A percentile compares a stretch with the other conserved stretches of the same genome.
These are phyloP conservation scores for slime mould (Dictyostelium discoideum) DNA, from an alignment of 78 protist genomes.

Conservation along the genomic window dicty_2.7 NC_007088.5:7974001-7974500, in stretches of 20 bases:
- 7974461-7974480: too few relatives aligned
- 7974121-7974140: slow-evolving; percentile 46
- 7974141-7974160: background rate
- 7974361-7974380: slow-evolving; percentile 42
- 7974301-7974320: background rate
- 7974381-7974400: slow-evolving; percentile 59
- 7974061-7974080: slow-evolving; percentile 35
- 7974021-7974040: slow-evolving; percentile 55
- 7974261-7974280: background rate
- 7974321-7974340: background rate
- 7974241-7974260: background rate
- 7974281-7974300: background rate
- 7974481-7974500: too few relatives aligned
- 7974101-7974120: slow-evolving; percentile 31
- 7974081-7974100: slow-evolving; percentile 48
- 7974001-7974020: slow-evolving; percentile 11
- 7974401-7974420: slow-evolving; percentile 69
- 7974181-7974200: background rate
- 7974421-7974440: slow-evolving; percentile 37
- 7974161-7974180: background rate
- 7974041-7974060: slow-evolving; percentile 61
- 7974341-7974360: background rate
- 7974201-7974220: background rate
- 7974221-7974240: background rate
- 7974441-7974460: slow-evolving; percentile 17